phyloP scores from a whole-genome alignment of 1,139 yeast species.

The Yamadazyma atlantica region DNA sequence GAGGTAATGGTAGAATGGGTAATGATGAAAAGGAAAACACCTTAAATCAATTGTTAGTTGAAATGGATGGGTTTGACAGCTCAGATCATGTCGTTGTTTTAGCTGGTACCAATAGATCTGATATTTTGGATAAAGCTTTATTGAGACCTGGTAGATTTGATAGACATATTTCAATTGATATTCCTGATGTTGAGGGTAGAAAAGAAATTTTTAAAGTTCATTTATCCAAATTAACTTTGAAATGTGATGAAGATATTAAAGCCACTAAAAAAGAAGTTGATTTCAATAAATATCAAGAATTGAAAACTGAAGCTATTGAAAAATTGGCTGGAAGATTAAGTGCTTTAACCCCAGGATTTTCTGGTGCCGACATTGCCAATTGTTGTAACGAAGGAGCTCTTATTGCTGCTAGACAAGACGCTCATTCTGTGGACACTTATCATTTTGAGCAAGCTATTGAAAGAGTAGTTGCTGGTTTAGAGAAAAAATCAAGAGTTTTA shows the following conservation, averaged over 20 bases:
- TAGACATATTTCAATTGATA: conserved; percentile 71
- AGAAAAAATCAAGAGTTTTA: conserved; percentile 66
- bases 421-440: conserved; percentile 50
- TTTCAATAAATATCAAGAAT: conserved; percentile 49
- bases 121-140: conserved; percentile 72
- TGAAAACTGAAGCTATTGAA: conserved; percentile 50
- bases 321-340: conserved; percentile 70
- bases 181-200: conserved; percentile 78
- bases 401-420: conserved; percentile 72
- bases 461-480: conserved; percentile 79
- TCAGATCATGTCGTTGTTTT: conserved; percentile 77
- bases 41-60: conserved; percentile 73
- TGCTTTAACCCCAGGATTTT: conserved; percentile 80
- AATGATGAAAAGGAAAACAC: conserved; percentile 84
- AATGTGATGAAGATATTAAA: conserved; percentile 41
- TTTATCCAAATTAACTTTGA: conserved; percentile 51
- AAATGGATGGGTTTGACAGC: conserved; percentile 80
- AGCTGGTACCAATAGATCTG: conserved; percentile 84
- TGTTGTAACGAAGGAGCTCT: conserved; percentile 83
- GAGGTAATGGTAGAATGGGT: conserved; percentile 68
- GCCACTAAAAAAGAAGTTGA: conserved; percentile 40
- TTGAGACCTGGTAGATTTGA: conserved; percentile 86
- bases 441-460: conserved; percentile 83
- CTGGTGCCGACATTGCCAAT: conserved; percentile 86
- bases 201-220: conserved; percentile 74